phyloP scores from a whole-genome alignment of 2,329 filamentous ascomycete genomes.

The Arthrobotrys conoides region DNA sequence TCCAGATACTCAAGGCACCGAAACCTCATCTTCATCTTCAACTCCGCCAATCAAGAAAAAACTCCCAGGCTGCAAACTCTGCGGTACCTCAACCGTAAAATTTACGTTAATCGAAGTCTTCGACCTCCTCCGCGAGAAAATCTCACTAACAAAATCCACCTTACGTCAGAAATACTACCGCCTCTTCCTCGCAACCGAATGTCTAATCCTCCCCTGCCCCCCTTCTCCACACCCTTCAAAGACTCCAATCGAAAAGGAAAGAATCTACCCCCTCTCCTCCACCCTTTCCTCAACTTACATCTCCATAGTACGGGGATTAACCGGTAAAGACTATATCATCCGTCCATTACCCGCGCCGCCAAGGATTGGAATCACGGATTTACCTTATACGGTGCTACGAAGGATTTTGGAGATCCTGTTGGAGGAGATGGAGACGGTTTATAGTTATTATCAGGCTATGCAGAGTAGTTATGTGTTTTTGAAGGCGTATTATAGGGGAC shows the following conservation, averaged over 20 bases:
- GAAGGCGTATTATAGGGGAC: conserved; percentile 42
- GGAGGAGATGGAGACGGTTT: conserved; percentile 27
- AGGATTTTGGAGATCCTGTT: conserved; percentile 32
- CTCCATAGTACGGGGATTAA: conserved; percentile 16
- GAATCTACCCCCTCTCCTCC: conserved; percentile 16
- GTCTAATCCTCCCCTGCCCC: background rate
- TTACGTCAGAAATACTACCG: conserved; percentile 37
- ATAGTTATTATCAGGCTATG: conserved; percentile 32
- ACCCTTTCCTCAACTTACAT: background rate
- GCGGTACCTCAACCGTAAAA: conserved; percentile 36
- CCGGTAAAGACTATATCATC: conserved; percentile 11
- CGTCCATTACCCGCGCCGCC: conserved; percentile 9
- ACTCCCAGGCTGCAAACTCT: conserved; percentile 39
- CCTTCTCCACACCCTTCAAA: background rate
- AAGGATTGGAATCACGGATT: conserved; percentile 18
- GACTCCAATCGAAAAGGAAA: conserved; percentile 12
- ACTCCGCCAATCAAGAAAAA: background rate
- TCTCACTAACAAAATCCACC: background rate
- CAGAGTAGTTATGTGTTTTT: conserved; percentile 49
- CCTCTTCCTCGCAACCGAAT: conserved; percentile 50
- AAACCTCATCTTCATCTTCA: background rate
- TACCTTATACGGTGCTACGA: conserved; percentile 41
- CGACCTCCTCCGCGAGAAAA: conserved; percentile 38
- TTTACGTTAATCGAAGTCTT: conserved; percentile 49
- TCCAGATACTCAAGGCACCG: background rate